Evolutionary conservation across 2,329 filamentous ascomycete genomes (phyloP), one percentile per base, ranked within the genome.

Genomic region (Zymoseptoria pseudotritici): DNA sequence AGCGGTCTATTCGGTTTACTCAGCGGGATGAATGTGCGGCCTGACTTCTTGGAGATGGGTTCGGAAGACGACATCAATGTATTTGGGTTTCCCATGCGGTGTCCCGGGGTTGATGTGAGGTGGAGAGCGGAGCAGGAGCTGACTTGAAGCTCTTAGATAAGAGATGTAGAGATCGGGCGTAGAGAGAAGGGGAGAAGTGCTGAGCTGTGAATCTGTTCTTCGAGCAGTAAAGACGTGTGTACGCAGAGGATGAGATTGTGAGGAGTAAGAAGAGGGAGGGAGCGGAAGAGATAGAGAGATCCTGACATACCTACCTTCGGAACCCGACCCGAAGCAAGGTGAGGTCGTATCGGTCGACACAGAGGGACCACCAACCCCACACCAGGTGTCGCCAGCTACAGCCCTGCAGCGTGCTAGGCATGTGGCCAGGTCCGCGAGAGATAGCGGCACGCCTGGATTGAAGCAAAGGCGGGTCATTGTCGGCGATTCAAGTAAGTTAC

Each of bases 11-110:
- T 75, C 74, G 71, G 75, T 73, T 73, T 76, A 72, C 67, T 73
- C 53, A 72, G 67, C 71, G 78, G 77, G 70, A 76, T 72, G 66
- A 78, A 78, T 59, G 77, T 75, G 69, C 78, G 75, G 68, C 78
- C 78, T 73, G 75, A 69, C 60, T 67, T 77, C 73, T 77, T 77
- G 69, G 69, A 72, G 57, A 77, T 75, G 55, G 73, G 73, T 66
- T 67, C 65, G 65, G 65, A 66, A 70, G 67, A 66, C 70, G 70
- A 71, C 70, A 72, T 72, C 69, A 70, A 69, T 7, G 11, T n/a
- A 17, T n/a, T 46, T 5, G 36, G 36, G 13, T 46, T 46, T 46
- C 13, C 36, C 36, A 46, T 46, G 36, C 36, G 36, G 36, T 46
- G 6, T 46, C 36, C 36, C 4, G 36, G 36, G 17, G 36, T n/a